These are phyloP conservation scores for Pseudozyma flocculosa DNA, from an alignment of 1,284 basidiomycete genomes.

Conservation along the genomic window DNA sequence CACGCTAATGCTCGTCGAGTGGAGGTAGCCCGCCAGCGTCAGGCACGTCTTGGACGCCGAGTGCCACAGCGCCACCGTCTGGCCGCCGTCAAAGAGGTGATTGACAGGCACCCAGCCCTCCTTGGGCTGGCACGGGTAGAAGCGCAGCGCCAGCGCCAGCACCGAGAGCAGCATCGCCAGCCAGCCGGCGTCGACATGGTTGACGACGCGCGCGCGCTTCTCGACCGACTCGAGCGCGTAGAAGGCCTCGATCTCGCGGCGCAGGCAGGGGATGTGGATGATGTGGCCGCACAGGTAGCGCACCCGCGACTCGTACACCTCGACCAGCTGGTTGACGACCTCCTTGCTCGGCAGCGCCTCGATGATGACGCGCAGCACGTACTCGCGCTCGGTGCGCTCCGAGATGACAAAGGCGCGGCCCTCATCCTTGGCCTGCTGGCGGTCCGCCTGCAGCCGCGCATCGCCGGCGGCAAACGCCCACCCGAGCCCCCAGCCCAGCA, in stretches of 20 bases:
- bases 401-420: constrained; percentile 15
- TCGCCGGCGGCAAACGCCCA: constrained; percentile 52
- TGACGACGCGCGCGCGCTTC: constrained; percentile 47
- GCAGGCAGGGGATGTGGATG: constrained; percentile 42
- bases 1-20: constrained; percentile 41
- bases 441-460: constrained; percentile 20
- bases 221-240: constrained; percentile 45
- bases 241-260: constrained; percentile 44
- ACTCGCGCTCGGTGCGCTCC: constrained; percentile 39
- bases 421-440: constrained; percentile 17
- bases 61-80: constrained; percentile 45
- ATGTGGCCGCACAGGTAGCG: constrained; percentile 41
- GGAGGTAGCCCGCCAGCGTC: constrained; percentile 44
- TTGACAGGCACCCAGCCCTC: constrained; percentile 26
- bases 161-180: constrained; percentile 47
- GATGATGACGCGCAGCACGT: constrained; percentile 48
- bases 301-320: constrained; percentile 42
- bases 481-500: constrained; percentile 54
- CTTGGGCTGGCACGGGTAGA: constrained; percentile 46
- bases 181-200: constrained; percentile 51
- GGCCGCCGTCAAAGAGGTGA: constrained; percentile 45
- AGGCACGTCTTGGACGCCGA: constrained; percentile 48
- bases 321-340: constrained; percentile 42
- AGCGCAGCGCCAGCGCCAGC: constrained; percentile 45
- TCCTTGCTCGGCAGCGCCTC: constrained; percentile 41